Evolutionary conservation across 1,139 yeast genomes (phyloP), one percentile per base, ranked within the genome.

Genomic region (Yamadazyma mexicana): DNA sequence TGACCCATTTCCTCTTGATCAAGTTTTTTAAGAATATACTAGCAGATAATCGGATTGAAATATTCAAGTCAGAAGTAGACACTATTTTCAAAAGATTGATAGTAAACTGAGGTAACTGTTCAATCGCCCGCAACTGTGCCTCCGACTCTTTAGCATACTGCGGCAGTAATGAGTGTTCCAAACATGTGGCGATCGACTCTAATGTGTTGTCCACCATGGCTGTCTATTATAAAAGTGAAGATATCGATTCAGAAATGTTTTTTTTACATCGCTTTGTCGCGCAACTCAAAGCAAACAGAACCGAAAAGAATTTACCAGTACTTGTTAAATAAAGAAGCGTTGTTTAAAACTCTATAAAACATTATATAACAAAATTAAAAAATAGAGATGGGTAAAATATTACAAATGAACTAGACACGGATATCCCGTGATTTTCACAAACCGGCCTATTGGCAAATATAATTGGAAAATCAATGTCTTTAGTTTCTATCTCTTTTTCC

Each of bases 21-120:
- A 88, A 77, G 59, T 94, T 94, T 59, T 94, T 94, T 67, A 94
- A 89, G 62, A 85, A 89, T 40, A 94, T 67, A 2, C 97, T 92
- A 15, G 87, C 96, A 0, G 98, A 97, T 37, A 91, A 69, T 47
- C 97, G 74, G 1, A 86, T 77, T 2, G 86, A 68, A 3, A 62
- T 58, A 3, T 77, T 73, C 34, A 82, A 57, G 39, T 74, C 71
- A 29, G 73, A 58, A 9, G 85, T 73, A 4, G 96, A 89, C 27
- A 89, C 86, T 17, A 92, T 79, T 55, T 86, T 91, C 43, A 94
- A 66, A 36, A 94, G 65, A 31, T 81, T 76, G 37, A 87, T 69
- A 12, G 95, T 75, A 59, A 92, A 94, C 3, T 94, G 95, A 17
- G 80, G 79, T 33, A 73, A 72, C 3, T 61, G 47, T 55, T 92